phyloP scores from a whole-genome alignment of 2,329 filamentous ascomycete genomes.

The Penicillium digitatum region DNA sequence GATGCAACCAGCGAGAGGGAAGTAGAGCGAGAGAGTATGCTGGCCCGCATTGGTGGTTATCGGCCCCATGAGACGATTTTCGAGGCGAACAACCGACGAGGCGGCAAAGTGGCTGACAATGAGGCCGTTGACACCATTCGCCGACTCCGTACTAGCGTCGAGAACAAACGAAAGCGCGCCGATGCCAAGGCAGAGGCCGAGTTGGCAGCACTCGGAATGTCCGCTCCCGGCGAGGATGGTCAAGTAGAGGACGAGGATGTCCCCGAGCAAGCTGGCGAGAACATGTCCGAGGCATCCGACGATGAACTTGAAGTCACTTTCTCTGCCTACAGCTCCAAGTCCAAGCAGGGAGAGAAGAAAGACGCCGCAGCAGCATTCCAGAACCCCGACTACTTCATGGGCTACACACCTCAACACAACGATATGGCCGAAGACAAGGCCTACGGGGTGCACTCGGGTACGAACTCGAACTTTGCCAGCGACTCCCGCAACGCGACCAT shows the following conservation, averaged over 20 bases:
- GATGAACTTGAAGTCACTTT: slow-evolving; percentile 67
- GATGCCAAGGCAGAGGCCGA: slow-evolving; percentile 29
- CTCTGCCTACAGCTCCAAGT: slow-evolving; percentile 54
- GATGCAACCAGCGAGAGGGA: slow-evolving; percentile 60
- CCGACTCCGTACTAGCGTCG: slow-evolving; percentile 41
- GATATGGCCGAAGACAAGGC: slow-evolving; percentile 85
- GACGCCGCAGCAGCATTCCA: slow-evolving; percentile 60
- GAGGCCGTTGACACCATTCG: slow-evolving; percentile 54
- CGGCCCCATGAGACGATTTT: slow-evolving; percentile 94
- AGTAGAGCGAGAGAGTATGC: slow-evolving; percentile 74
- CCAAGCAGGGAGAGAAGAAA: slow-evolving; percentile 46
- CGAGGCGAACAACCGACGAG: slow-evolving; percentile 76
- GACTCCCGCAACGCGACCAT: slow-evolving; percentile 84
- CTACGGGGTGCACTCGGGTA: slow-evolving; percentile 86
- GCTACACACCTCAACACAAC: slow-evolving; percentile 76
- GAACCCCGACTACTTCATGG: slow-evolving; percentile 92
- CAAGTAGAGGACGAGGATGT: slow-evolving; percentile 38
- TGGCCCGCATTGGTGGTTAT: slow-evolving; percentile 83
- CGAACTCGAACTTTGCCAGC: slow-evolving; percentile 73
- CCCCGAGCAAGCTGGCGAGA: slow-evolving; percentile 35
- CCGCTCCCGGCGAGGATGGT: slow-evolving; percentile 33
- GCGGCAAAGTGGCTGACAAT: slow-evolving; percentile 67
- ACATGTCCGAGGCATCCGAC: slow-evolving; percentile 59
- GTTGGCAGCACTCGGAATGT: slow-evolving; percentile 25
- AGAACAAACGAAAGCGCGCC: slow-evolving; percentile 41